These are phyloP conservation scores for Fusarium sororula DNA, from an alignment of 2,329 filamentous ascomycete genomes.

Conservation along the genomic window DNA sequence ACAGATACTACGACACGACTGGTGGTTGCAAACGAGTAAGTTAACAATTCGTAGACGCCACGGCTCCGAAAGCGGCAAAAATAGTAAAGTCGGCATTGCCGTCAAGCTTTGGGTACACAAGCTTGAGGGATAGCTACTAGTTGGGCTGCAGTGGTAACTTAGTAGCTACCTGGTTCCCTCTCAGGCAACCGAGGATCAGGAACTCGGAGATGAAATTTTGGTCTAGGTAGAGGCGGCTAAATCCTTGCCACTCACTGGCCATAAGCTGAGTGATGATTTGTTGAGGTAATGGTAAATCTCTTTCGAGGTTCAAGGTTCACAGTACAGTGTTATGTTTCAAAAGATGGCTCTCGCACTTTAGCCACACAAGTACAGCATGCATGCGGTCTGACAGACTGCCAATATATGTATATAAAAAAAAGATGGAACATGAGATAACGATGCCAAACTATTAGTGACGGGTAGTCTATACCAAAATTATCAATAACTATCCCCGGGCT, in stretches of 20 bases:
- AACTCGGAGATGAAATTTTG: slow-evolving; percentile 15
- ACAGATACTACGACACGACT: not conserved
- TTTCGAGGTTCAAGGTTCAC: slow-evolving; percentile 12
- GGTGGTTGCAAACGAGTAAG: slow-evolving; percentile 33
- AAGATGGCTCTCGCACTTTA: slow-evolving; percentile 3
- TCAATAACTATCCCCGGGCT: slow-evolving; percentile 7
- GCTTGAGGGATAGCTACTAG: not conserved
- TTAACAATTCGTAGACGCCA: slow-evolving; percentile 1
- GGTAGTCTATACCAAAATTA: not conserved
- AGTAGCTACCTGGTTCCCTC: not conserved
- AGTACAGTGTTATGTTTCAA: slow-evolving; percentile 4
- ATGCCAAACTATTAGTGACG: not conserved
- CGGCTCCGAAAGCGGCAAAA: slow-evolving; percentile 31
- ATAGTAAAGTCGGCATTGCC: slow-evolving; percentile 22
- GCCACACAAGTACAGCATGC: not conserved
- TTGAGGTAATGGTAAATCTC: slow-evolving; percentile 13
- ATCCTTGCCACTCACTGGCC: slow-evolving; percentile 30
- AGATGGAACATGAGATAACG: not conserved
- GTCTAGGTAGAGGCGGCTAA: slow-evolving; percentile 27
- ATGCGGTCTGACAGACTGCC: not conserved
- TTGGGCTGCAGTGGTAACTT: slow-evolving; percentile 13
- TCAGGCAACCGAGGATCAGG: slow-evolving; percentile 8
- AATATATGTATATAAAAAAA: not conserved
- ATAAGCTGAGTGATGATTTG: slow-evolving; percentile 10
- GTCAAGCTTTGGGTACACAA: slow-evolving; percentile 14